Evolutionary conservation across 2,329 filamentous ascomycete genomes (phyloP), one percentile per base, ranked within the genome.

Genomic region (Sporothrix brasiliensis): DNA sequence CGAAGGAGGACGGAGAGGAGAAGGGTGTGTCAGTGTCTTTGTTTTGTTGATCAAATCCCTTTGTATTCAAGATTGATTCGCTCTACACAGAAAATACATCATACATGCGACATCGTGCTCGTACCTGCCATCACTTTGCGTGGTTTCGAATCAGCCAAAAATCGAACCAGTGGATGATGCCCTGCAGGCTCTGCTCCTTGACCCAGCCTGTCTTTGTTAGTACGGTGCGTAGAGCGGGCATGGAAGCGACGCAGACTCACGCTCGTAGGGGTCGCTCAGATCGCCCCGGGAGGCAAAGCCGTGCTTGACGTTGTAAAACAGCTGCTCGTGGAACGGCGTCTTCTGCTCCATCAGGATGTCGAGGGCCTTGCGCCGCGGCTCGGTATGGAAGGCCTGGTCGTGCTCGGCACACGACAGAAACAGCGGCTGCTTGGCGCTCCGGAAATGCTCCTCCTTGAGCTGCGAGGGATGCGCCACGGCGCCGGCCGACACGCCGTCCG

Each of bases 271-370:
- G 47, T 83, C 78, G 72, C 75, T 77, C 1, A 74, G 71, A 34
- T 75, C 63, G 56, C 72, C 71, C 19, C 70, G 73, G 10, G 72
- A 67, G 16, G 72, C 72, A 67, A 72, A 72, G 30, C 73, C 72
- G 67, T 75, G 73, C 34, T 82, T 79, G 19, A 90, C 86, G 50
- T 84, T 84, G 30, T 83, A 83, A 80, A 88, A 91, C 24, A 92
- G 79, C 76, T 85, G 88, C 73, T 90, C 81, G 75, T 91, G 88
- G 77, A 88, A 91, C 1, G 84, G 73, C 73, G 81, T 82, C 53
- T 79, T 76, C 39, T 77, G 76, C 30, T 76, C 76, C 56, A 79
- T 78, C 65, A 85, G 74, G 44, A 84, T 80, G 27, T 84, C 81
- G 0, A 83, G 54, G 2, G 82, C 83, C 53, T 76, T 77, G 16